Evolutionary conservation across 164 flowering plant species (phyloP).

Genomic region (Sextonia rubra): DNA sequence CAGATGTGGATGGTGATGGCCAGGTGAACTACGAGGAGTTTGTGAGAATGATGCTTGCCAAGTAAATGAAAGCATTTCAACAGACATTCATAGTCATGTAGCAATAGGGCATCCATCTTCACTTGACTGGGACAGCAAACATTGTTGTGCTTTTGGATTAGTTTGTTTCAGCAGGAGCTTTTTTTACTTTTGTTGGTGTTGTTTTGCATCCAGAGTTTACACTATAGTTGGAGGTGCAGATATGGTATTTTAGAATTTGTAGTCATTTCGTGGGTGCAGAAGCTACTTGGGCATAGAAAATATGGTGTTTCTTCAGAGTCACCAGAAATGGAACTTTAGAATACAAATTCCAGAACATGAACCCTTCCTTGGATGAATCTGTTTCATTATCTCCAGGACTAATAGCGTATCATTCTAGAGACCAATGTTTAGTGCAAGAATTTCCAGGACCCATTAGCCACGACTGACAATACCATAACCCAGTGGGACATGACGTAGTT

Average conservation of each 20-base stretch:
- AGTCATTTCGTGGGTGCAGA: background rate
- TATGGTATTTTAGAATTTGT: background rate
- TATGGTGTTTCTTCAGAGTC: too few relatives aligned
- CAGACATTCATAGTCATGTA: background rate
- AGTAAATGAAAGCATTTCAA: slow-evolving; percentile 20
- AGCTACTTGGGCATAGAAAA: too few relatives aligned
- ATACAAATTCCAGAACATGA: too few relatives aligned
- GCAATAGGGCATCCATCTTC: background rate
- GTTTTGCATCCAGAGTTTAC: too few relatives aligned
- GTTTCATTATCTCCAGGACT: too few relatives aligned
- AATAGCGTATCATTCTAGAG: too few relatives aligned
- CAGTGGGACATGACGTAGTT: too few relatives aligned
- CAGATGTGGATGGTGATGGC: slow-evolving; percentile 61
- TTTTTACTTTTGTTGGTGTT: background rate
- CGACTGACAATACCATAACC: too few relatives aligned
- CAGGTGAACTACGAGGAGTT: slow-evolving; percentile 57
- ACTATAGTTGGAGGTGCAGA: background rate
- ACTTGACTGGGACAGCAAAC: background rate
- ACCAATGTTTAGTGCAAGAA: too few relatives aligned
- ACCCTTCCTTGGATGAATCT: too few relatives aligned
- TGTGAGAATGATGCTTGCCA: slow-evolving; percentile 57
- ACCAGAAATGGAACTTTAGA: too few relatives aligned
- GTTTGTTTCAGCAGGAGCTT: background rate
- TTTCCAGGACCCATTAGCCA: too few relatives aligned
- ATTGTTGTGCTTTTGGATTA: background rate